Evolutionary conservation across 495 filamentous ascomycete species (phyloP).

Genomic region (Tuber indicum): DNA sequence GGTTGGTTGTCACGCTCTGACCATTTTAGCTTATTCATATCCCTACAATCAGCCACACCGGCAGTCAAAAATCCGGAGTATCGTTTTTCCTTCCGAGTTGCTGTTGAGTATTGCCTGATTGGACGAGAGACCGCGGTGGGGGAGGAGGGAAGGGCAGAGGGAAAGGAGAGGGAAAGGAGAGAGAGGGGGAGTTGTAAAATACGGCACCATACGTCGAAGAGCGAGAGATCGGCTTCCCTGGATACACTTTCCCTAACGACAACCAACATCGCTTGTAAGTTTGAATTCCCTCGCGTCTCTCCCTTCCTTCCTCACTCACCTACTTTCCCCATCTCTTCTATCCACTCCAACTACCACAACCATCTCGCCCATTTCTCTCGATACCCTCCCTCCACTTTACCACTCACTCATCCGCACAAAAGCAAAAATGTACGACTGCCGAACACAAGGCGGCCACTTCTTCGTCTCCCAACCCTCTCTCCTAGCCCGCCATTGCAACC

Average conservation of each 20-base stretch:
- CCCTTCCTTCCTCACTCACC: neutral
- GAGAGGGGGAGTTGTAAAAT: neutral
- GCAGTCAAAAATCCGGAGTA: neutral
- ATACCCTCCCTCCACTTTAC: neutral
- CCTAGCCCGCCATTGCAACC: slow-evolving; percentile 24
- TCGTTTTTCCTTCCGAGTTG: neutral
- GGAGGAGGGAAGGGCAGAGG: neutral
- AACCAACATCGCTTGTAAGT: neutral
- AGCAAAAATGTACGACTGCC: slow-evolving; percentile 26
- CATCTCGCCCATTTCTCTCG: neutral
- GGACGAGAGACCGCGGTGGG: neutral
- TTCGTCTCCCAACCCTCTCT: slow-evolving; percentile 25
- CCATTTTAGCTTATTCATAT: neutral
- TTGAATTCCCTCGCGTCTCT: neutral
- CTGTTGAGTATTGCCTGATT: neutral
- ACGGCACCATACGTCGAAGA: neutral
- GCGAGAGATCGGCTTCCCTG: neutral
- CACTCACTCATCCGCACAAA: neutral
- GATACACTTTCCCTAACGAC: neutral
- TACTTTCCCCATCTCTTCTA: neutral
- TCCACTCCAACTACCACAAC: neutral
- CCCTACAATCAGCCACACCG: neutral
- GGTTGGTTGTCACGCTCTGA: neutral
- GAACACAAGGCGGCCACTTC: slow-evolving; percentile 30
- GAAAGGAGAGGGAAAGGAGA: neutral